Evolutionary conservation across 192 early-diverging fungal genomes (phyloP).

Genomic region (Mortierella hygrophila): DNA sequence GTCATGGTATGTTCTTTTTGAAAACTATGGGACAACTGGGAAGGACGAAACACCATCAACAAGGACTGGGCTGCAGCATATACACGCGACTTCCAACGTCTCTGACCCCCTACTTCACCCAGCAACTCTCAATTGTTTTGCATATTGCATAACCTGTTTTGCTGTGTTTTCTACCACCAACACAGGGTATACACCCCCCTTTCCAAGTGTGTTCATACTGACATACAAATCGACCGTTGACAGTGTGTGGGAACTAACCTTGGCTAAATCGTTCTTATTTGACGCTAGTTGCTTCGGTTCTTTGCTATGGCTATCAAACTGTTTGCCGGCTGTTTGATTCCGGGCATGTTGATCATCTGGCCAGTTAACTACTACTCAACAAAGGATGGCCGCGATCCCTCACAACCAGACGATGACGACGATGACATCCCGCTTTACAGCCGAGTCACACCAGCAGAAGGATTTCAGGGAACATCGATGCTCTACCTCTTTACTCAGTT

Average conservation of each 20-base stretch:
- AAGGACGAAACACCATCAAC: background rate
- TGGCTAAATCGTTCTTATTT: background rate
- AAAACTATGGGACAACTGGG: background rate
- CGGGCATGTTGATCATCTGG: conserved; percentile 59
- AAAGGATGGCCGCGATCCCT: conserved; percentile 2
- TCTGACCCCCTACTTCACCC: background rate
- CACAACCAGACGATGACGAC: conserved; percentile 1
- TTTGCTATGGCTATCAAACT: conserved; percentile 61
- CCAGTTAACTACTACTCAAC: conserved; percentile 57
- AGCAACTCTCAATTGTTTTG: background rate
- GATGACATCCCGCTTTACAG: background rate
- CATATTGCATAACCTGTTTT: background rate
- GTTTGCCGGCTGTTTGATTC: conserved; percentile 61
- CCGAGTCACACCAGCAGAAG: background rate
- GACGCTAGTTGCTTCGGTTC: conserved; percentile 64
- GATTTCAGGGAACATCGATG: conserved; percentile 14
- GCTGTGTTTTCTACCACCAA: background rate
- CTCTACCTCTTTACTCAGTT: conserved; percentile 43
- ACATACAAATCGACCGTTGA: background rate
- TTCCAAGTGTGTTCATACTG: background rate
- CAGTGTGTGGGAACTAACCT: background rate
- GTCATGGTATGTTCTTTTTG: conserved; percentile 57
- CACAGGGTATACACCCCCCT: background rate
- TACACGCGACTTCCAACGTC: background rate
- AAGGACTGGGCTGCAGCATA: background rate